Conservation (phyloP, 257 asterid genomes). For the Fraxinus anomala region DNA sequence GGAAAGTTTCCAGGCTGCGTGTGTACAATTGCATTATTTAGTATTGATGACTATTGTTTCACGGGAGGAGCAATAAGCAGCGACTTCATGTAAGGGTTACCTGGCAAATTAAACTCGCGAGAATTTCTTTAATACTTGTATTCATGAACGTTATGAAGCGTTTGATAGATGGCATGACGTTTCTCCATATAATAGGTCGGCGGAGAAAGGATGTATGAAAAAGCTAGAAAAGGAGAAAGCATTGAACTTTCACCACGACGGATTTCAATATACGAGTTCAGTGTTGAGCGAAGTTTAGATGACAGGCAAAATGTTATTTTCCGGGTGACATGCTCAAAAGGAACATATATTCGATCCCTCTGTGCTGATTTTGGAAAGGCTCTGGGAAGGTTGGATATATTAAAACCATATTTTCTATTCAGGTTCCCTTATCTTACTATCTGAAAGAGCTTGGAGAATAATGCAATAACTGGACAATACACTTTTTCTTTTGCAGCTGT, state of each 20-base stretch:
- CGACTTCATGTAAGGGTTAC: background rate
- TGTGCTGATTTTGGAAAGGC: constrained; percentile 96
- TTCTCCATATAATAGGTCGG: constrained; percentile 62
- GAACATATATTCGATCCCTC: constrained; percentile 91
- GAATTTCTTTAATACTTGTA: background rate
- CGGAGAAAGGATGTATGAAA: constrained; percentile 95
- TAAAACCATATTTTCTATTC: background rate
- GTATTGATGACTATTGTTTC: background rate
- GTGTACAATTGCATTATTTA: background rate
- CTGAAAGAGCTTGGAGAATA: background rate
- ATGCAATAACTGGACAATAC: background rate
- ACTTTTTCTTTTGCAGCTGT: constrained; percentile 57
- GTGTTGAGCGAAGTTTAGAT: constrained; percentile 84
- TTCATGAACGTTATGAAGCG: background rate
- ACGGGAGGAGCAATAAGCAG: background rate
- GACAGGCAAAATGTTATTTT: constrained; percentile 96
- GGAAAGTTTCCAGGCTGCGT: background rate
- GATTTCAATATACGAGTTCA: constrained; percentile 74
- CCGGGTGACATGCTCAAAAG: constrained; percentile 91
- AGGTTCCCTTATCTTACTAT: background rate
- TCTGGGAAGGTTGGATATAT: constrained; percentile 64
- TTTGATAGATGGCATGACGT: background rate
- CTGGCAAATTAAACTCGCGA: background rate
- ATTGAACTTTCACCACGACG: constrained; percentile 90
- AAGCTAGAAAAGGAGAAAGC: constrained; percentile 97